These are phyloP conservation scores for Cryptomeria japonica DNA, from an alignment of 75 land plant genomes.

Conservation along the genomic window DNA sequence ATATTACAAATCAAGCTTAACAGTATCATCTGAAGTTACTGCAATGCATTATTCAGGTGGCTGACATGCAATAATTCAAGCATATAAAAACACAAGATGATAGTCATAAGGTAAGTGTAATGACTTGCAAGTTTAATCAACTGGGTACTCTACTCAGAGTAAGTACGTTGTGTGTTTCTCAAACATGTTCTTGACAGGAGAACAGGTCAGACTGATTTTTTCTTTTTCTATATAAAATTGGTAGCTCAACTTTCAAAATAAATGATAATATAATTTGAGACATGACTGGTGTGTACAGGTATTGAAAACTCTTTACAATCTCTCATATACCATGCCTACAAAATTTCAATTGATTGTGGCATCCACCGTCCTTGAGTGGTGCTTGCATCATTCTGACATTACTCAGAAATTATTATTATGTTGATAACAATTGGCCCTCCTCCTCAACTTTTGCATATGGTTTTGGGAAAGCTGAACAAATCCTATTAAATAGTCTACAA, in stretches of 20 bases:
- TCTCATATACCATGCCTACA: background rate
- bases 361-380: constrained; percentile 11
- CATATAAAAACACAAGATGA: background rate
- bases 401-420: background rate
- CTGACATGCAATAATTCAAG: background rate
- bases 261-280: constrained; percentile 10
- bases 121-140: constrained; percentile 2
- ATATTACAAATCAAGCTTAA: too few relatives aligned
- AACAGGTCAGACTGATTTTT: background rate
- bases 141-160: background rate
- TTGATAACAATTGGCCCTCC: background rate
- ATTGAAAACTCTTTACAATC: background rate
- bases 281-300: background rate
- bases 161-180: constrained; percentile 3
- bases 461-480: background rate
- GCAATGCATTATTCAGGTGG: background rate
- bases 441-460: background rate
- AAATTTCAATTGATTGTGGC: background rate
- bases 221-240: background rate
- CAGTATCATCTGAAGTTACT: background rate
- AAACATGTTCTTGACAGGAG: constrained; percentile 9
- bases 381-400: constrained; percentile 10
- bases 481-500: background rate
- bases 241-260: background rate
- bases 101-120: background rate